Evolutionary conservation across 2,329 filamentous ascomycete species (phyloP).

Genomic region (Neopestalotiopsis sp.): DNA sequence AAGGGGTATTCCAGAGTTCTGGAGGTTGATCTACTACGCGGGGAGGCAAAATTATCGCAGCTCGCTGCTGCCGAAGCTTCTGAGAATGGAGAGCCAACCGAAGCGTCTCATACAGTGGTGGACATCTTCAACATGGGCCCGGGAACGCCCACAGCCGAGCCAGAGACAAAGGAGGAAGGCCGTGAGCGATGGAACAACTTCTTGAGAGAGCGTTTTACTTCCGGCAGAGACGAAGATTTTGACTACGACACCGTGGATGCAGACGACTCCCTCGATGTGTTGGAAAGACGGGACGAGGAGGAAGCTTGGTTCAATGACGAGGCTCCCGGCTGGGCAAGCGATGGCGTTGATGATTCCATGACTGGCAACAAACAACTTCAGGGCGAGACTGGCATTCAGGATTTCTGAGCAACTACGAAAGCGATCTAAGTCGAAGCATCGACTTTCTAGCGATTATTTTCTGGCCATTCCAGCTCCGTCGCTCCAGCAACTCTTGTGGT

Average conservation of each 20-base stretch:
- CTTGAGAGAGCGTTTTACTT: slow-evolving; percentile 75
- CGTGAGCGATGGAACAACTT: slow-evolving; percentile 72
- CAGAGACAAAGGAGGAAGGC: slow-evolving; percentile 67
- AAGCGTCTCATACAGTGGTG: not conserved
- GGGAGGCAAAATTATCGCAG: slow-evolving; percentile 75
- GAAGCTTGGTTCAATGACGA: slow-evolving; percentile 84
- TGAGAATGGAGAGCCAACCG: slow-evolving; percentile 2
- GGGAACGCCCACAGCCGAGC: slow-evolving; percentile 33
- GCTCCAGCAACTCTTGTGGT: no score
- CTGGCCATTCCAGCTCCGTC: not conserved
- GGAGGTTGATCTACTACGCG: slow-evolving; percentile 76
- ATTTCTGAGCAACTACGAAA: slow-evolving; percentile 58
- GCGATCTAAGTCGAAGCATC: not conserved
- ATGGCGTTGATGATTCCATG: slow-evolving; percentile 32
- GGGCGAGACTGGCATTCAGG: slow-evolving; percentile 75
- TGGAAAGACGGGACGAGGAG: slow-evolving; percentile 64
- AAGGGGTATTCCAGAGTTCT: slow-evolving; percentile 82
- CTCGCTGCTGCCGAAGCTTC: slow-evolving; percentile 39
- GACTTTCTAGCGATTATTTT: not conserved
- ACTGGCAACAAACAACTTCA: slow-evolving; percentile 32
- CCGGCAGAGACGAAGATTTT: slow-evolving; percentile 78
- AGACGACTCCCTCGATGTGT: slow-evolving; percentile 73
- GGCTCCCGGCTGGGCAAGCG: slow-evolving; percentile 69
- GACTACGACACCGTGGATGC: slow-evolving; percentile 75
- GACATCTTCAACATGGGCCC: slow-evolving; percentile 50